phyloP scores from a whole-genome alignment of 2,329 filamentous ascomycete species.

The Shiraia bambusicola region DNA sequence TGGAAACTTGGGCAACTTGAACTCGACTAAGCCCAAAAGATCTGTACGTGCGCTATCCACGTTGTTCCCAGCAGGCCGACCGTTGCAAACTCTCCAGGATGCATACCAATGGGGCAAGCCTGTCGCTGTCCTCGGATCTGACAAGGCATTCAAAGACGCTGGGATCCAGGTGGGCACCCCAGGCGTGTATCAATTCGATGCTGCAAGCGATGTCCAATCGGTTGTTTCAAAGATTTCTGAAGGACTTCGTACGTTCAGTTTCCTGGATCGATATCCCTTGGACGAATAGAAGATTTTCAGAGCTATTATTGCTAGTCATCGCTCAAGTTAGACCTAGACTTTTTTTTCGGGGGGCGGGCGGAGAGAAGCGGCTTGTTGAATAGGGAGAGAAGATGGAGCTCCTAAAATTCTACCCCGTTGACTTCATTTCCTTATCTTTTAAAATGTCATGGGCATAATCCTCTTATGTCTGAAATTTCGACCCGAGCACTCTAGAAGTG shows the following conservation, averaged over 20 bases:
- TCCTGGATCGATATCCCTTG: conserved; percentile 63
- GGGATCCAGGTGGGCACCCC: conserved; percentile 49
- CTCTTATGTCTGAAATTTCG: no score
- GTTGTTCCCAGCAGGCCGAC: conserved; percentile 65
- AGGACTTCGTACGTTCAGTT: conserved; percentile 66
- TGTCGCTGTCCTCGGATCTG: conserved; percentile 59
- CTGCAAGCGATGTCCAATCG: conserved; percentile 10
- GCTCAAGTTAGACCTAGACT: no score
- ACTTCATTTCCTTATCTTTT: no score
- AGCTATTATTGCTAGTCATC: not conserved
- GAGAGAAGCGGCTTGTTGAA: no score
- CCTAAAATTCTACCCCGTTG: no score
- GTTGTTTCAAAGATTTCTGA: conserved; percentile 39
- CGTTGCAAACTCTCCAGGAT: conserved; percentile 63
- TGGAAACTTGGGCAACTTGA: conserved; percentile 27
- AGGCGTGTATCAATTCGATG: conserved; percentile 37
- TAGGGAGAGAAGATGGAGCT: no score
- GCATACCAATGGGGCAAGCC: conserved; percentile 72
- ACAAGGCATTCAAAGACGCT: conserved; percentile 43
- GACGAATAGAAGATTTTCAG: conserved; percentile 43
- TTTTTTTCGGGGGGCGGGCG: no score
- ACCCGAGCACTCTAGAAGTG: no score
- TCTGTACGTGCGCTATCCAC: conserved; percentile 44
- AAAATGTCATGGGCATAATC: no score
- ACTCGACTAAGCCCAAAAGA: conserved; percentile 24